Evolutionary conservation across 2,329 filamentous ascomycete species (phyloP), one percentile per base, ranked within the genome.

Genomic region (Coniochaeta prunicola): DNA sequence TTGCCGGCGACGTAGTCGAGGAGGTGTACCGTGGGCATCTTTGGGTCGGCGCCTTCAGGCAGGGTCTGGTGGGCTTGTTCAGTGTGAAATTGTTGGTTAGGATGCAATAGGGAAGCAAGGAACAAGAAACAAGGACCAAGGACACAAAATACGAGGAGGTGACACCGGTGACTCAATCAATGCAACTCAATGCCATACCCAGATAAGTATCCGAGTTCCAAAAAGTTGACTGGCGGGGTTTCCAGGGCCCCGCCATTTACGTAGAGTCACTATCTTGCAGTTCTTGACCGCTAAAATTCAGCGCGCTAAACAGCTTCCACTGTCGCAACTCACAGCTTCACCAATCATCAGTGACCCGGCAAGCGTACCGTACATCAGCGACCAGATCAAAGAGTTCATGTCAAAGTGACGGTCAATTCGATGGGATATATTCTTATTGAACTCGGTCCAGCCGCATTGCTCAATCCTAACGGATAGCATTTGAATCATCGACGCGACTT

Each of bases 1-100:
- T 99, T 99, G 70, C 94, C 94, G 62, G 94, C 93, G 65, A 97
- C 93, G 73, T 97, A 97, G 77, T 97, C 81, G 67, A 89, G 75
- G 58, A 94, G 76, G 75, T 93, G 84, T 63, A 93, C 89, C 55
- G 83, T 90, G 63, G 89, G 85, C 88, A 92, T 92, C 56, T 67
- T 15, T 6, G 10, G 33, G 12, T 38, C 80, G 68, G 61, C 48
- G 26, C 30, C 15, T 53, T 26, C 13, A 54, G 33, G 33, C 5
- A 36, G 17, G 33, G 33, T 5, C 24, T 33, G 8, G 24, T n/a
- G 26, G 4, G 26, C 26, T 65, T 30, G 30, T 21, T n/a, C n/a
- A n/a, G n/a, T 42, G 33, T 40, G 30, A 15, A 38, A 28, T 33
- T 36, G 13, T 28, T 26, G 30, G 17, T 28, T 30, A 56, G 19